phyloP scores from a whole-genome alignment of 176 grass and related monocot species.

The Ensete ventricosum region DNA sequence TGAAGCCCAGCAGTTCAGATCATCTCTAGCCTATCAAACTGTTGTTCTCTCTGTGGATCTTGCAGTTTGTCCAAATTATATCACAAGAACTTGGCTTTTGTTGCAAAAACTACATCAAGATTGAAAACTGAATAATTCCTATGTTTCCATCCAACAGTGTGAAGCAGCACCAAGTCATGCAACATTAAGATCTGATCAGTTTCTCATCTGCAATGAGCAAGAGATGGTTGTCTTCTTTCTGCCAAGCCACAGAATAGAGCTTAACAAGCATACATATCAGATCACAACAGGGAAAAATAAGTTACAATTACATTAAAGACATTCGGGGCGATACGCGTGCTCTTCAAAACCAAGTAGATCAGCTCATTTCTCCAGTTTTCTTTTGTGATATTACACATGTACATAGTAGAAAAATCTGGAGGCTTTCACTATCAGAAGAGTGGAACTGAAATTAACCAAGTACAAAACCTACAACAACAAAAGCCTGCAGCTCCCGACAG shows the following conservation, averaged over 20 bases:
- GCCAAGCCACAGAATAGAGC: neutral
- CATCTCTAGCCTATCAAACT: too few relatives aligned
- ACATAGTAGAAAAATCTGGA: constrained; percentile 14
- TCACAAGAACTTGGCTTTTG: too few relatives aligned
- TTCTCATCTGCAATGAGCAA: neutral
- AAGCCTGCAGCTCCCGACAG: neutral
- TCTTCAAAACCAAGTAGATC: neutral
- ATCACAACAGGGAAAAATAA: neutral
- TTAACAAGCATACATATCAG: neutral
- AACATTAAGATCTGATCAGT: neutral
- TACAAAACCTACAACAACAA: neutral
- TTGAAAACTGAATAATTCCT: too few relatives aligned
- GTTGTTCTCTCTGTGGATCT: too few relatives aligned
- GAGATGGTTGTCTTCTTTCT: neutral
- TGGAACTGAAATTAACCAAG: neutral
- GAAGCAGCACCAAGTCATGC: neutral
- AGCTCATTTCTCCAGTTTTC: constrained; percentile 12
- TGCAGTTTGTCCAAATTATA: too few relatives aligned
- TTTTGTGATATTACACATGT: constrained; percentile 15
- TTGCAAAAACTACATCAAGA: too few relatives aligned
- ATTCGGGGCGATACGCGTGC: neutral
- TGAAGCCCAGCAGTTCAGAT: too few relatives aligned
- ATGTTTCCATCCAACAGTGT: too few relatives aligned
- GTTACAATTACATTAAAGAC: constrained; percentile 8
- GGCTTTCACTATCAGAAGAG: neutral